Evolutionary conservation across 2,329 filamentous ascomycete species (phyloP), one percentile per base, ranked within the genome.

Genomic region (Emericellopsis atlantica): DNA sequence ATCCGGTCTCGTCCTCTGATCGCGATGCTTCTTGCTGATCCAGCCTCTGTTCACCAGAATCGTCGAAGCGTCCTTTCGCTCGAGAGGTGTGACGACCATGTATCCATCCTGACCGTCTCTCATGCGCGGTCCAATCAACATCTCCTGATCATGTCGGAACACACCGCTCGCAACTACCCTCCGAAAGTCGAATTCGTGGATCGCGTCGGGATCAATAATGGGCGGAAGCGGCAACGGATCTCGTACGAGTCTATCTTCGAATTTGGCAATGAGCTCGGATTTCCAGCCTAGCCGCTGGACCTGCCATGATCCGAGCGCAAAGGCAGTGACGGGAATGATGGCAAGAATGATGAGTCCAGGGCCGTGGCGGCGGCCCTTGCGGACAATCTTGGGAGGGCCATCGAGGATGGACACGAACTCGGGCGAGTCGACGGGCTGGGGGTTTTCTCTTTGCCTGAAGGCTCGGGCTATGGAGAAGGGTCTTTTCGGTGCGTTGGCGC

Each of bases 231-330:
- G 90, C 0, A 98, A 69, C 0, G 92, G 92, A 15, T 82, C 74
- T 43, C 84, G 84, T 33, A 95, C 74, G 31, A 98, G 74, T 5
- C 90, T 84, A 67, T 98, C 89, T 64, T 96, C 92, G 60, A 85
- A 87, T 51, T 82, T 86, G 44, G 90, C 87, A 45, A 98, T 80
- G 11, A 98, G 71, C 36, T 94, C 84, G 4, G 87, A 88, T 60
- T 98, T 98, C 89, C 90, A 95, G 44, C 81, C 78, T 2, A 98
- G 75, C 10, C 92, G 83, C 59, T 94, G 79, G 41, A 98, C 84
- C 59, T 98, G 92, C 92, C 92, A 98, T 47, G 86, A 86, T 24
- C 92, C 92, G 14, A 98, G 79, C 41, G 71, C 68, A 60, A 98
- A 95, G 10, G 92, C 87, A 1, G 89, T 95, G 45, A 95, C 63